Percentiles rank a stretch among this genome's conserved stretches.
Conservation (phyloP, 176 grass and related monocot species). For the Pontederia paniculata region DNA sequence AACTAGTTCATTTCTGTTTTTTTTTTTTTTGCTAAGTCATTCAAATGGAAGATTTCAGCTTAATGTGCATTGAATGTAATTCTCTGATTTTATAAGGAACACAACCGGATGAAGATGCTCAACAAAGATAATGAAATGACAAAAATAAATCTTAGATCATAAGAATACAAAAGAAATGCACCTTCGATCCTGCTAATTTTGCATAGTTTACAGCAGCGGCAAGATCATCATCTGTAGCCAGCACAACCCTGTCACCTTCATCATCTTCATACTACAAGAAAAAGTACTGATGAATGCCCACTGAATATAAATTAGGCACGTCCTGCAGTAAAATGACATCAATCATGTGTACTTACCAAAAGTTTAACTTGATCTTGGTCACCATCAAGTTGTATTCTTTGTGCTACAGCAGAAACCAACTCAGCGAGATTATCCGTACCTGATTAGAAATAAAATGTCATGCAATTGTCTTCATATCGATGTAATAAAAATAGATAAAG, state of each 20-base stretch:
- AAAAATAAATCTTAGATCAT: background rate
- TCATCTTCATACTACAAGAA: constrained; percentile 77
- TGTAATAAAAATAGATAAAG: background rate
- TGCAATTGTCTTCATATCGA: background rate
- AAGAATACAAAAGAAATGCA: constrained; percentile 1
- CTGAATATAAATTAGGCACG: background rate
- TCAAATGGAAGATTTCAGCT: too few species aligned
- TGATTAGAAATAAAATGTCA: constrained; percentile 22
- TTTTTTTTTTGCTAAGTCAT: too few species aligned
- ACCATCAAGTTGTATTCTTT: constrained; percentile 45
- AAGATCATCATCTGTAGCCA: constrained; percentile 66
- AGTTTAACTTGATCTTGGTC: constrained; percentile 56
- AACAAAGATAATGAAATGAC: background rate
- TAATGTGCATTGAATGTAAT: too few species aligned
- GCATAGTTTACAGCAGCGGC: constrained; percentile 49
- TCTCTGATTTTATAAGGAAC: too few species aligned
- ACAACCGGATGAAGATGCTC: too few species aligned
- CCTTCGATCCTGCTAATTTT: constrained; percentile 67
- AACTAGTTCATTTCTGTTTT: too few species aligned
- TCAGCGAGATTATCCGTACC: constrained; percentile 57
- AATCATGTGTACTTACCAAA: constrained; percentile 35
- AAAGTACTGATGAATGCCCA: background rate
- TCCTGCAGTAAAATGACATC: background rate
- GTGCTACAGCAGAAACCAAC: constrained; percentile 47
- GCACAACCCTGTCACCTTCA: constrained; percentile 75